phyloP scores from a whole-genome alignment of 140 eudicot genomes.

The Ambrosia hybrid region DNA sequence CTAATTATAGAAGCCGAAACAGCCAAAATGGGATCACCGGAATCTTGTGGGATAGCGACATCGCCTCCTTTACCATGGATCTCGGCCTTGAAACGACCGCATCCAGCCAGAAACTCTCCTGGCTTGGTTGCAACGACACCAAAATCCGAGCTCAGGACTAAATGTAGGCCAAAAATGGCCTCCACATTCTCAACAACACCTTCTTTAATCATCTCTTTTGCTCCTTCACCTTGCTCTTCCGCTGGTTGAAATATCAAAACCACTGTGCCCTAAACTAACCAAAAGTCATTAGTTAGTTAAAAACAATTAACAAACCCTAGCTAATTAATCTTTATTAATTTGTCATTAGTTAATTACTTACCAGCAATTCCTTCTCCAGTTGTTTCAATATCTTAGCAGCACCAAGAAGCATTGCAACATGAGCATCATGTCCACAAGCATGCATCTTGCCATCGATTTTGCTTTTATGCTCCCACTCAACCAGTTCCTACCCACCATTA shows the following conservation, averaged over 20 bases:
- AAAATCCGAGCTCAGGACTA: conserved; percentile 41
- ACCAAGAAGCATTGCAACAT: conserved; percentile 73
- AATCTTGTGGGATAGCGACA: conserved; percentile 29
- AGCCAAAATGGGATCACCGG: conserved; percentile 62
- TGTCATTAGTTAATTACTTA: neutral
- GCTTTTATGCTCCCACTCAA: conserved; percentile 30
- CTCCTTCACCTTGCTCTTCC: conserved; percentile 68
- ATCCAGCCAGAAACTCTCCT: conserved; percentile 63
- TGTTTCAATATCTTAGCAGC: conserved; percentile 68
- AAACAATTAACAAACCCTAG: too few species aligned
- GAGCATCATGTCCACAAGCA: conserved; percentile 86
- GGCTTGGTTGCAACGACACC: conserved; percentile 60
- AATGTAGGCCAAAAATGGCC: conserved; percentile 67
- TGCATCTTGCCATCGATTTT: conserved; percentile 69
- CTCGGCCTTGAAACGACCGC: conserved; percentile 64
- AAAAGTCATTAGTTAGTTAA: too few species aligned
- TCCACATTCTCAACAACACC: conserved; percentile 56
- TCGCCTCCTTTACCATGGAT: conserved; percentile 31
- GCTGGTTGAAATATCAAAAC: conserved; percentile 73
- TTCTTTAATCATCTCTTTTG: conserved; percentile 53
- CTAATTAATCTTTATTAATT: too few species aligned
- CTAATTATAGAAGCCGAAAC: conserved; percentile 64
- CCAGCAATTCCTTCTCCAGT: conserved; percentile 43
- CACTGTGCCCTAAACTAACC: conserved; percentile 54
- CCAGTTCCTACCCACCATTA: too few species aligned